Evolutionary conservation across 768 basidiomycete species (phyloP).

Genomic region (Boletus sp.): DNA sequence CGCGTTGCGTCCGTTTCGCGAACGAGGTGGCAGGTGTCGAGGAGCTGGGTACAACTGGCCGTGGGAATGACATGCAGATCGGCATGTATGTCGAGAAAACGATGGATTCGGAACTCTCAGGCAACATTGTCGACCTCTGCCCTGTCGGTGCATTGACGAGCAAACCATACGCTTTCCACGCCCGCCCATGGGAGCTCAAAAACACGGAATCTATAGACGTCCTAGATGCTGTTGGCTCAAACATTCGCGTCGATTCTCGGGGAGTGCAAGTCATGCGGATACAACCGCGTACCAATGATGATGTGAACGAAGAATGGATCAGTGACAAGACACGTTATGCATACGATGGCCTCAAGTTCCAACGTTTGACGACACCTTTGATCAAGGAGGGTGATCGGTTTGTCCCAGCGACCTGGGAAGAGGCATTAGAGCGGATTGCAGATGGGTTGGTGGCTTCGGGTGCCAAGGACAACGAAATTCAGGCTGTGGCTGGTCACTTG

Average conservation of each 20-base stretch:
- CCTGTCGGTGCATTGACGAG: slow-evolving; percentile 97
- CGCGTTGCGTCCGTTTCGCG: slow-evolving; percentile 97
- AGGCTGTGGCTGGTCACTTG: slow-evolving; percentile 88
- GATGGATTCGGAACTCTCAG: slow-evolving; percentile 95
- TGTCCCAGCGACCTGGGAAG: slow-evolving; percentile 86
- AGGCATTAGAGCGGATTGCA: slow-evolving; percentile 73
- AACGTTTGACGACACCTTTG: slow-evolving; percentile 89
- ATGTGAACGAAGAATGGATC: slow-evolving; percentile 99
- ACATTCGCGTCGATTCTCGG: slow-evolving; percentile 93
- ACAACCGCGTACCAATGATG: slow-evolving; percentile 94
- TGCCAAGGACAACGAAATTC: slow-evolving; percentile 88
- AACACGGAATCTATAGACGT: slow-evolving; percentile 96
- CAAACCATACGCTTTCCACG: slow-evolving; percentile 98
- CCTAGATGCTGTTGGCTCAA: slow-evolving; percentile 91
- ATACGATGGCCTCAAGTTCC: slow-evolving; percentile 92
- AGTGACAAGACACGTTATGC: slow-evolving; percentile 98
- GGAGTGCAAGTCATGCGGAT: slow-evolving; percentile 97
- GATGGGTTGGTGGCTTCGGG: slow-evolving; percentile 78
- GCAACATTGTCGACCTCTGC: slow-evolving; percentile 95
- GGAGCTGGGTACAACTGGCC: slow-evolving; percentile 93
- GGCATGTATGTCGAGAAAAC: slow-evolving; percentile 98
- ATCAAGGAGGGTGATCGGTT: slow-evolving; percentile 92
- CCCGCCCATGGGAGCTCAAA: slow-evolving; percentile 98
- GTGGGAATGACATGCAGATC: slow-evolving; percentile 98
- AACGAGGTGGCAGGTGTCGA: slow-evolving; percentile 99